These are phyloP conservation scores for Asterophora parasitica DNA, from an alignment of 768 basidiomycete species.

Conservation along the genomic window DNA sequence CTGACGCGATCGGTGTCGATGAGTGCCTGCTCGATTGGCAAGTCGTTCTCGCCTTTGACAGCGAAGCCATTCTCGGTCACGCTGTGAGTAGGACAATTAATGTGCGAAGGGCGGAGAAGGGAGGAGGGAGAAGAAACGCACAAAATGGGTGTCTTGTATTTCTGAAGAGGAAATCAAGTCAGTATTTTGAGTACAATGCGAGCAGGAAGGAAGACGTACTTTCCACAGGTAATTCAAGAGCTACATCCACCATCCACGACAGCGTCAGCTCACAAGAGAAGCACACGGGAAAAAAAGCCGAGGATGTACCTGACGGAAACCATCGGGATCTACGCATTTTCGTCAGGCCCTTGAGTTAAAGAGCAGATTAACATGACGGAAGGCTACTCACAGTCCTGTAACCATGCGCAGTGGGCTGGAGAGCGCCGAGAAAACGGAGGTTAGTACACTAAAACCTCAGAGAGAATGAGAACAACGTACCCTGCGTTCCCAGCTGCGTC, in stretches of 20 bases:
- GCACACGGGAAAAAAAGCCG: neutral
- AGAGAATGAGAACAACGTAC: slow-evolving; percentile 24
- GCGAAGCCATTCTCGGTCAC: slow-evolving; percentile 71
- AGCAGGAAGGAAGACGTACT: slow-evolving; percentile 24
- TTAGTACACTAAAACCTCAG: neutral
- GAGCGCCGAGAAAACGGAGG: neutral
- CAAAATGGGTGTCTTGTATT: slow-evolving; percentile 50
- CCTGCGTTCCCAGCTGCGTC: slow-evolving; percentile 53
- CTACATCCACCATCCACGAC: slow-evolving; percentile 18
- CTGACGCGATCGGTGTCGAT: slow-evolving; percentile 57
- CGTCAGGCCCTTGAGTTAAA: too few species aligned
- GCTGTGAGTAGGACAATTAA: slow-evolving; percentile 27
- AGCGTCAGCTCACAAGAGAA: neutral
- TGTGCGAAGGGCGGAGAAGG: too few species aligned
- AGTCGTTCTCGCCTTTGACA: slow-evolving; percentile 52
- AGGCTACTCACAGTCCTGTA: slow-evolving; percentile 46
- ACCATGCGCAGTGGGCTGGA: slow-evolving; percentile 55
- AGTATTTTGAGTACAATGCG: too few species aligned
- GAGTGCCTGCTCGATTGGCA: slow-evolving; percentile 40
- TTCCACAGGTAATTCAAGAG: slow-evolving; percentile 66
- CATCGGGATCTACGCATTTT: slow-evolving; percentile 39
- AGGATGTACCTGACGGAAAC: slow-evolving; percentile 49
- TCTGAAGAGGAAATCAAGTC: slow-evolving; percentile 17
- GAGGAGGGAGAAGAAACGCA: slow-evolving; percentile 19
- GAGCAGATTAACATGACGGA: too few species aligned